These are phyloP conservation scores for Aphanomyces euteiches DNA, from an alignment of 352 stramenopile genomes.

Conservation along the genomic window DNA sequence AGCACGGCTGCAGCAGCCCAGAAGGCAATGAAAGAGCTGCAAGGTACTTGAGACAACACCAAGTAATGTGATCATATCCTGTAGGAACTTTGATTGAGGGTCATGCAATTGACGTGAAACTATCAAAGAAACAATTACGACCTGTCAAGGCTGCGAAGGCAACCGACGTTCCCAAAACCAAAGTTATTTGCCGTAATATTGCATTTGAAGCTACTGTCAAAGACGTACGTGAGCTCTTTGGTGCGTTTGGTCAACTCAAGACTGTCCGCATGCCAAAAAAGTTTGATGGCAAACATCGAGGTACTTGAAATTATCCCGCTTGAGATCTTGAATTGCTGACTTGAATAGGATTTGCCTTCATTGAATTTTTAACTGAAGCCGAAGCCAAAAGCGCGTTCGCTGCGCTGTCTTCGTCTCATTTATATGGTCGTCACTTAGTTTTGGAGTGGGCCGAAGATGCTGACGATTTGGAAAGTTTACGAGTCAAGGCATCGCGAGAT, in stretches of 20 bases:
- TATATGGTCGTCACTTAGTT: slow-evolving; percentile 98
- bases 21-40: slow-evolving; percentile 70
- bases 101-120: slow-evolving; percentile 92
- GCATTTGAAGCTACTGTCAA: slow-evolving; percentile 96
- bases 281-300: slow-evolving; percentile 96
- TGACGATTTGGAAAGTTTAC: slow-evolving; percentile 79
- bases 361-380: slow-evolving; percentile 96
- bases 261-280: slow-evolving; percentile 98
- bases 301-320: slow-evolving; percentile 24
- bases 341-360: slow-evolving; percentile 91
- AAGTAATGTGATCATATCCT: background rate
- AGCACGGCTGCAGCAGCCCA: slow-evolving; percentile 78
- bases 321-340: background rate
- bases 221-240: slow-evolving; percentile 97
- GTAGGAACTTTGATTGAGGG: slow-evolving; percentile 89
- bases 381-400: slow-evolving; percentile 92
- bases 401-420: slow-evolving; percentile 92
- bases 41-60: slow-evolving; percentile 33
- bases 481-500: slow-evolving; percentile 74
- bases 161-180: slow-evolving; percentile 70
- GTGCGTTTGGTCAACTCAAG: slow-evolving; percentile 96
- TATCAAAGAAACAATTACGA: slow-evolving; percentile 87
- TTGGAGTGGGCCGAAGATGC: slow-evolving; percentile 95
- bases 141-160: slow-evolving; percentile 45
- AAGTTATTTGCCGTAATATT: slow-evolving; percentile 98